Base-by-base conservation (phyloP, 768 basidiomycete species). In the Crassisporium funariophilum region DNA sequence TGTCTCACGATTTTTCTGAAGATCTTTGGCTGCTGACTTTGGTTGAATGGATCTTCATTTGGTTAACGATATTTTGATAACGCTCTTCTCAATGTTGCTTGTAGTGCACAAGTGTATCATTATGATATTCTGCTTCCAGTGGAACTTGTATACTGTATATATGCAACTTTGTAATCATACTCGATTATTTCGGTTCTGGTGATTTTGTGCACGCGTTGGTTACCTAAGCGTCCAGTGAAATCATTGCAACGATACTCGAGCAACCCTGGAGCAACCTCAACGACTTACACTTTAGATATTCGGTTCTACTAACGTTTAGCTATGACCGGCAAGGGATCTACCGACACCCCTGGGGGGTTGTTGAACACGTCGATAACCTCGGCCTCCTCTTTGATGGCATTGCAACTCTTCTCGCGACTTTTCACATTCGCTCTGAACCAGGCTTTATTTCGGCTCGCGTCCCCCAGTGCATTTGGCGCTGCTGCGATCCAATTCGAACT, bases 401-500 rank as follows among this genome's bases (percentile, higher is more conserved):
- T 98, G 13, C 97, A 98, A 60, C 74, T 97, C 23, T 72, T 87
- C 46, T 90, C 94, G 41, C 80, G 97, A 0, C 55, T 88, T 3
- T 75, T 94, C 60, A 98, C 97, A 0, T 99, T 97, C 64, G 61
- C 75, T 4, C 76, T 99, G 19, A 98, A 98, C 67, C 95, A 97
- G 65, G 79, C 82, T 0, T 76, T 98, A 10, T 74, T 98, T 31
- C 84, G 92, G 1, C 74, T 94, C 21, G 85, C 88, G 2, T 84
- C 91, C 0, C 94, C 95, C 1, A 79, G 81, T 24, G 87, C 86
- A 11, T 95, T 91, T 61, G 88, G 95, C 8, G 93, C 90, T 0
- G 93, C 91, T 12, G 82, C 92, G 0, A 88, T 99, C 51, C 95
- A 97, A 58, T 93, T 98, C 66, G 97, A 98, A 63, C 80, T 98